phyloP scores from a whole-genome alignment of 169 alveolate species.

The Cryptosporidium muris region DNA sequence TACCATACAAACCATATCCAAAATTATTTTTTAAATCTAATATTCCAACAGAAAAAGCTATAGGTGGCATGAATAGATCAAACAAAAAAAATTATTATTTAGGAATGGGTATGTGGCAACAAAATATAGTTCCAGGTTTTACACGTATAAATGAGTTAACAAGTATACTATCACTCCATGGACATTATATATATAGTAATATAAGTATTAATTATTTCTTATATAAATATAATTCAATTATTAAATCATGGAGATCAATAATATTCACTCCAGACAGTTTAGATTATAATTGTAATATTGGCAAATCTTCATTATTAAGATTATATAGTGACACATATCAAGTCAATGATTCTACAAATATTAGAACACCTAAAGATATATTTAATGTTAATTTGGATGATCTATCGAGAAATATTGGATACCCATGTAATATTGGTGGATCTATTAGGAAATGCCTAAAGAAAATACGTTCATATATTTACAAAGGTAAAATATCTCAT shows the following conservation, averaged over 20 bases:
- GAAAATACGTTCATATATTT: slow-evolving; percentile 8
- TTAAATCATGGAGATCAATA: slow-evolving; percentile 13
- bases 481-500: not conserved
- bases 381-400: not conserved
- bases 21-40: slow-evolving; percentile 29
- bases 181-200: not conserved
- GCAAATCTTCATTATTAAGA: not conserved
- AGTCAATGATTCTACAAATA: slow-evolving; percentile 12
- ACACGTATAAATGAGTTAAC: slow-evolving; percentile 20
- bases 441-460: slow-evolving; percentile 33
- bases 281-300: slow-evolving; percentile 32
- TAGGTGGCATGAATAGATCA: slow-evolving; percentile 25
- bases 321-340: not conserved
- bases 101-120: slow-evolving; percentile 45
- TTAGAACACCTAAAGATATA: not conserved
- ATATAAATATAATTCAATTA: slow-evolving; percentile 12
- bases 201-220: slow-evolving; percentile 4
- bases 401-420: not conserved
- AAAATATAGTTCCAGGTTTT: slow-evolving; percentile 27
- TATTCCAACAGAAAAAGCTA: slow-evolving; percentile 32
- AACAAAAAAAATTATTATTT: slow-evolving; percentile 5
- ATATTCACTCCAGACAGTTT: not conserved
- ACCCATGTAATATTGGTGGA: slow-evolving; percentile 16
- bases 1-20: slow-evolving; percentile 39
- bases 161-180: slow-evolving; percentile 27